phyloP scores from a whole-genome alignment of 805 yeast species.

The Cyberlindnera galapagoensis region DNA sequence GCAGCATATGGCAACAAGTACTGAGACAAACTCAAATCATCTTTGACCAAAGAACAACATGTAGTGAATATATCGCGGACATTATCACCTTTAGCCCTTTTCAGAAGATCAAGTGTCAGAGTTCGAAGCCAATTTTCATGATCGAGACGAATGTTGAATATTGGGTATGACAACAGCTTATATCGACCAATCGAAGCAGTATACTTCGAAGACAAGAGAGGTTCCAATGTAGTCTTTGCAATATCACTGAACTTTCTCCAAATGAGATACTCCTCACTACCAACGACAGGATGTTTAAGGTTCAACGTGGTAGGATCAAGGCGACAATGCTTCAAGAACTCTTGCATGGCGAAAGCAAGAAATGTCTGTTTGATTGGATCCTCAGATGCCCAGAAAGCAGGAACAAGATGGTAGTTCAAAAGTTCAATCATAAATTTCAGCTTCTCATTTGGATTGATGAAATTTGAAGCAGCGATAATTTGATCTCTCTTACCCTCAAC shows the following conservation, averaged over 20 bases:
- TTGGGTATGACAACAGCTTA: slow-evolving; percentile 52
- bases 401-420: slow-evolving; percentile 65
- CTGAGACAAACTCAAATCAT: slow-evolving; percentile 61
- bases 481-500: slow-evolving; percentile 33
- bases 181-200: slow-evolving; percentile 41
- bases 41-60: slow-evolving; percentile 58
- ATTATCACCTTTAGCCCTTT: slow-evolving; percentile 23
- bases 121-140: slow-evolving; percentile 68
- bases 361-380: slow-evolving; percentile 81
- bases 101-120: slow-evolving; percentile 61
- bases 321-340: slow-evolving; percentile 60
- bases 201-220: slow-evolving; percentile 69
- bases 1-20: slow-evolving; percentile 74
- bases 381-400: slow-evolving; percentile 83
- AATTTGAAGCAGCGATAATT: slow-evolving; percentile 50
- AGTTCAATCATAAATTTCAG: slow-evolving; percentile 57
- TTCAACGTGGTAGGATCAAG: slow-evolving; percentile 32
- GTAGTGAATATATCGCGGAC: slow-evolving; percentile 48
- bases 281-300: slow-evolving; percentile 18
- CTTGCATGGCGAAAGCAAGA: slow-evolving; percentile 86
- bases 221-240: slow-evolving; percentile 67
- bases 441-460: slow-evolving; percentile 57
- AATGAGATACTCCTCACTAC: slow-evolving; percentile 28
- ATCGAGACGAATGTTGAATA: slow-evolving; percentile 47
- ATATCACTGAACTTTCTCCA: slow-evolving; percentile 63